phyloP scores from a whole-genome alignment of 768 basidiomycete genomes.

The Leucosporidium yakuticum region DNA sequence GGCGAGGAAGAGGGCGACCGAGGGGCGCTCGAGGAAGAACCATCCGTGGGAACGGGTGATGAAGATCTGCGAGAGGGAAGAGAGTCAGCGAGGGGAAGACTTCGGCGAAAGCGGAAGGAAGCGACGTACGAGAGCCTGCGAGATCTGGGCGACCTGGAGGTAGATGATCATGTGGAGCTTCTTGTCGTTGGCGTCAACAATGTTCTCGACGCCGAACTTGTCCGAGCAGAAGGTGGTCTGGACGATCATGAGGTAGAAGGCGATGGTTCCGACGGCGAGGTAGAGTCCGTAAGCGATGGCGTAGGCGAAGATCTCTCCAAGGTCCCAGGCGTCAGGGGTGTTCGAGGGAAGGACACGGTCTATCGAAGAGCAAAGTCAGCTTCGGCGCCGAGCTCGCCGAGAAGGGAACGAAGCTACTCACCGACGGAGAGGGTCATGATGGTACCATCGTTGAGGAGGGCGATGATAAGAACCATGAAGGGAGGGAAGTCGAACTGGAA shows the following conservation, averaged over 20 bases:
- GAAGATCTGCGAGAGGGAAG: constrained; percentile 2
- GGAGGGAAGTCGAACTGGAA: constrained; percentile 99
- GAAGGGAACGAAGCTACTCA: neutral
- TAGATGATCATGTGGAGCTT: constrained; percentile 73
- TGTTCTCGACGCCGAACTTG: constrained; percentile 68
- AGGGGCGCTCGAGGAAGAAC: constrained; percentile 96
- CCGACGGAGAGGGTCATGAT: constrained; percentile 84
- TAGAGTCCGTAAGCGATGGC: constrained; percentile 94
- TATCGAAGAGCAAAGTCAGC: constrained; percentile 45
- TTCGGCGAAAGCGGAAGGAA: constrained; percentile 80
- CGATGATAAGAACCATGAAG: constrained; percentile 98
- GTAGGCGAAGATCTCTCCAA: constrained; percentile 91
- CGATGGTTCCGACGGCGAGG: constrained; percentile 71
- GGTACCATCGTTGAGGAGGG: constrained; percentile 93
- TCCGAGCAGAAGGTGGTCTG: constrained; percentile 83
- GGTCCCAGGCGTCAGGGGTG: constrained; percentile 91
- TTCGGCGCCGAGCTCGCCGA: neutral
- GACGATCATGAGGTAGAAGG: constrained; percentile 56
- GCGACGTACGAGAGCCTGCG: constrained; percentile 68
- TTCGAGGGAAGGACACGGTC: constrained; percentile 91
- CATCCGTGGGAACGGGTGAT: constrained; percentile 50
- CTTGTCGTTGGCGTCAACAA: constrained; percentile 40
- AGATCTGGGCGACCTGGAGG: constrained; percentile 97
- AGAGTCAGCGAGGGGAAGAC: constrained; percentile 49
- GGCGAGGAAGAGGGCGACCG: constrained; percentile 75